Evolutionary conservation across 176 grass and related monocot species (phyloP).

Genomic region (Cymbopogon citratus): DNA sequence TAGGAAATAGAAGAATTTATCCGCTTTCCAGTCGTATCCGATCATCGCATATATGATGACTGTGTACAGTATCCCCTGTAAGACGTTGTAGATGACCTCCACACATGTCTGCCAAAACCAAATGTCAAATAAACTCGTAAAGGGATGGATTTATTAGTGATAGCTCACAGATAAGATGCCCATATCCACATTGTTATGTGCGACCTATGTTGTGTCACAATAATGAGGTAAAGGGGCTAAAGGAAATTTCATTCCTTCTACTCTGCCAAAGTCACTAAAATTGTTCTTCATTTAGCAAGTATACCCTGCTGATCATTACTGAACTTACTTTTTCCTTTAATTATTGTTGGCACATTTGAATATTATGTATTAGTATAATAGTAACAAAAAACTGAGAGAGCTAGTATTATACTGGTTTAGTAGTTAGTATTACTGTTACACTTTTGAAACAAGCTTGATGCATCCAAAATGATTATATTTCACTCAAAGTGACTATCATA

Average conservation of each 20-base stretch:
- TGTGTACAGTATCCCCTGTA: conserved; percentile 56
- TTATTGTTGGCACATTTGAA: not conserved
- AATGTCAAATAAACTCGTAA: not conserved
- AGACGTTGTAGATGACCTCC: conserved; percentile 64
- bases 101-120: conserved; percentile 42
- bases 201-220: not conserved
- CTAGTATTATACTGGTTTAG: not conserved
- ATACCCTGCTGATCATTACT: not conserved
- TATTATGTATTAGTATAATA: not conserved
- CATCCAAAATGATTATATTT: not conserved
- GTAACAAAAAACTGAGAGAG: not conserved
- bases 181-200: not conserved
- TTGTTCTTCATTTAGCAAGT: not conserved
- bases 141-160: not conserved
- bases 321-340: not conserved
- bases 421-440: not conserved
- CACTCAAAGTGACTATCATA: no score
- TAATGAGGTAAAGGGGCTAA: not conserved
- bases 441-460: not conserved
- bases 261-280: not conserved
- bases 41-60: conserved; percentile 72
- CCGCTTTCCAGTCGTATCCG: conserved; percentile 58
- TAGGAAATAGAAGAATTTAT: conserved; percentile 74
- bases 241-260: not conserved
- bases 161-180: not conserved